Conservation (phyloP, 2,329 filamentous ascomycete species). For the Neodidymelliopsis sp. region DNA sequence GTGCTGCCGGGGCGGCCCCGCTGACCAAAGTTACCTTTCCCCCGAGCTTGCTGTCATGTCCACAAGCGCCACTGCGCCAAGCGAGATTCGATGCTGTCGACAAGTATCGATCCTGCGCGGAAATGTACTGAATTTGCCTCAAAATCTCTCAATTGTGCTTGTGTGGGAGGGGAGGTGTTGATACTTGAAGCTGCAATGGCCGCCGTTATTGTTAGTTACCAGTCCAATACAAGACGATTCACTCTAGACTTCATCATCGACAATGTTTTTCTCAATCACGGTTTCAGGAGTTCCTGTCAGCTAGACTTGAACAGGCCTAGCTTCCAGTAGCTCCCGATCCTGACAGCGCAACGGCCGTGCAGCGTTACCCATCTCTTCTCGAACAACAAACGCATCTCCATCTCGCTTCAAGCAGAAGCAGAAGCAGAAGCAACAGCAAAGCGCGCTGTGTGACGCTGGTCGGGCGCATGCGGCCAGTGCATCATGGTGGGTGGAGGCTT, state of each 20-base stretch:
- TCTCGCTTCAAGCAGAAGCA: neutral
- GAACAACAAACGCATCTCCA: neutral
- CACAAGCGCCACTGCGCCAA: slow-evolving; percentile 1
- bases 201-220: neutral
- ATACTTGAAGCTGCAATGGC: neutral
- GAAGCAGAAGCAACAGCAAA: slow-evolving; percentile 2
- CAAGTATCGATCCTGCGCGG: neutral
- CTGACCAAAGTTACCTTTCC: slow-evolving; percentile 1
- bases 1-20: slow-evolving; percentile 13
- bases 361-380: slow-evolving; percentile 1
- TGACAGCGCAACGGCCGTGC: slow-evolving; percentile 7
- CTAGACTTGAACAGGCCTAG: neutral
- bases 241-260: neutral
- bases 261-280: neutral
- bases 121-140: slow-evolving; percentile 1
- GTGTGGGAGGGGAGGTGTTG: neutral
- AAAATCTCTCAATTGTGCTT: slow-evolving; percentile 16
- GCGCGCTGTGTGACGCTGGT: slow-evolving; percentile 10
- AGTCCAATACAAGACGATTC: neutral
- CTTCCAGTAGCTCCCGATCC: slow-evolving; percentile 1
- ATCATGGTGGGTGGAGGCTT: neutral
- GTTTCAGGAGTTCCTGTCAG: neutral
- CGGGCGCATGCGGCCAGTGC: slow-evolving; percentile 5
- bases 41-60: neutral
- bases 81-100: slow-evolving; percentile 1